Percentiles rank a stretch among this genome's conserved stretches.
Conservation (phyloP, 306 rosid genomes). For the Quercus robur region DNA sequence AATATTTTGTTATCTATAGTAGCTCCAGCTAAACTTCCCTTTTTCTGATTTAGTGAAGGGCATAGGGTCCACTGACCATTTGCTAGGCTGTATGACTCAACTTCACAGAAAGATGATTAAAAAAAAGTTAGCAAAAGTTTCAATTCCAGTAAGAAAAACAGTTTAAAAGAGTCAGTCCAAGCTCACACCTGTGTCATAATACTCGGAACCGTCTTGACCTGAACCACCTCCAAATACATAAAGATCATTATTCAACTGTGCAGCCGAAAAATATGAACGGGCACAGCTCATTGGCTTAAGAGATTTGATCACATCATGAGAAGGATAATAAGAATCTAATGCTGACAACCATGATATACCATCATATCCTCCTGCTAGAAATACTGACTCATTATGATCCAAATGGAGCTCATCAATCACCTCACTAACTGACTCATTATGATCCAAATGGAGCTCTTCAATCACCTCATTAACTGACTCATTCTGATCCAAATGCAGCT, state of each 20-base stretch:
- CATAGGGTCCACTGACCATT: constrained; percentile 54
- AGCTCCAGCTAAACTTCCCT: constrained; percentile 68
- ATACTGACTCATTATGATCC: constrained; percentile 11
- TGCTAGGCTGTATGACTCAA: constrained; percentile 60
- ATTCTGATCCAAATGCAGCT: too few species aligned
- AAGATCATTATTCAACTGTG: constrained; percentile 42
- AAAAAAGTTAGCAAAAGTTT: constrained; percentile 11
- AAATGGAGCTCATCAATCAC: too few species aligned
- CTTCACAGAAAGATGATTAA: constrained; percentile 35
- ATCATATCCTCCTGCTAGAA: constrained; percentile 67
- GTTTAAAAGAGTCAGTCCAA: constrained; percentile 13
- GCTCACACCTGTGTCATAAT: constrained; percentile 48
- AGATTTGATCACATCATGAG: constrained; percentile 37
- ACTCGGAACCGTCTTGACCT: constrained; percentile 23
- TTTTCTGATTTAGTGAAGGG: constrained; percentile 61
- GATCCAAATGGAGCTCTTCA: constrained; percentile 40
- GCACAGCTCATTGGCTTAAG: constrained; percentile 34
- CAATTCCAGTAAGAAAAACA: not conserved
- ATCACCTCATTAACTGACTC: too few species aligned
- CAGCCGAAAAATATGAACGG: constrained; percentile 46
- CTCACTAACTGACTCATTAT: constrained; percentile 33
- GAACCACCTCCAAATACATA: constrained; percentile 45
- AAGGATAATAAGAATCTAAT: constrained; percentile 59
- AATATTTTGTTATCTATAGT: constrained; percentile 39
- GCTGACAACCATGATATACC: constrained; percentile 52